These are phyloP conservation scores for Aspergillus neotritici DNA, from an alignment of 2,329 filamentous ascomycete species.

Conservation along the genomic window DNA sequence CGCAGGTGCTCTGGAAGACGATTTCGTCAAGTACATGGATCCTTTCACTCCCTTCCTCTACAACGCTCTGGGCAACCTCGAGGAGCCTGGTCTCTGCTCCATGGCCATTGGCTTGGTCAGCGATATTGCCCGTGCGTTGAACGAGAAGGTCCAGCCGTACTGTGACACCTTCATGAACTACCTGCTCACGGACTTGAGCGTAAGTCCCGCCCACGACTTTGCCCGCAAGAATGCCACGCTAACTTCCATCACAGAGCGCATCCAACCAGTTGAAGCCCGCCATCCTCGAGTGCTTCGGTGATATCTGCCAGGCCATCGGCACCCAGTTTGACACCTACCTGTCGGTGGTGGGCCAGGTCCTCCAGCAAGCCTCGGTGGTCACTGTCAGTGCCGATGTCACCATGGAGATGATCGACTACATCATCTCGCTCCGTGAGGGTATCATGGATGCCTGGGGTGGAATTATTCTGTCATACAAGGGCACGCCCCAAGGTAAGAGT, in stretches of 20 bases:
- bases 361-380: conserved; percentile 86
- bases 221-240: conserved; percentile 19
- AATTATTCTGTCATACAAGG: conserved; percentile 90
- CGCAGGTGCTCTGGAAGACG: conserved; percentile 82
- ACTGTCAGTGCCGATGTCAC: conserved; percentile 71
- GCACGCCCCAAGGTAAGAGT: conserved; percentile 43
- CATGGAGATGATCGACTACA: conserved; percentile 95
- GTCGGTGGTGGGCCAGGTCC: conserved; percentile 82
- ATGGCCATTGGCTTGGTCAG: conserved; percentile 97
- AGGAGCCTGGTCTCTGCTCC: conserved; percentile 87
- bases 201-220: conserved; percentile 31
- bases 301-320: conserved; percentile 91
- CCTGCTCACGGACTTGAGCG: conserved; percentile 81
- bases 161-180: conserved; percentile 99
- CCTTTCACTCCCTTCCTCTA: conserved; percentile 87
- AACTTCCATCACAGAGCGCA: conserved; percentile 56
- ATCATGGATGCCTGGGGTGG: conserved; percentile 99
- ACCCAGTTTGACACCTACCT: conserved; percentile 91
- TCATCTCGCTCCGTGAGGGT: conserved; percentile 88
- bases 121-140: conserved; percentile 88
- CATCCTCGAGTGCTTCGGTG: conserved; percentile 95
- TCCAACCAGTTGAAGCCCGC: conserved; percentile 96
- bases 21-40: conserved; percentile 97
- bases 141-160: conserved; percentile 85
- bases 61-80: conserved; percentile 90